Conservation (phyloP, 352 stramenopile genomes). For the Blastocystis sp. region DNA sequence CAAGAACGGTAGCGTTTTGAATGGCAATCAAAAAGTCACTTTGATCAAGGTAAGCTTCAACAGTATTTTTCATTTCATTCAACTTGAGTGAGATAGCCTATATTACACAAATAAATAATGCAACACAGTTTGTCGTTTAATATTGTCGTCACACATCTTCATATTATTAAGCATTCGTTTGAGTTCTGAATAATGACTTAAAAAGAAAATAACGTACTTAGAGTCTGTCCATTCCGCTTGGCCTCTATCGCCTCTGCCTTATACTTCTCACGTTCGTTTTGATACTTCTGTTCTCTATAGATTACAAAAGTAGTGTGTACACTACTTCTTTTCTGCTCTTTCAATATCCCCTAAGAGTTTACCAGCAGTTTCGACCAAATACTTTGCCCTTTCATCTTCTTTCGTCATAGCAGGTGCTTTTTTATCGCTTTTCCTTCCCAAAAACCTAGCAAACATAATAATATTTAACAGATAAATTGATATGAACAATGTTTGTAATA, state of each 20-base stretch:
- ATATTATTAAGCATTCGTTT: background rate
- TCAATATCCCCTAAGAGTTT: no score
- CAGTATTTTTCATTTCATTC: background rate
- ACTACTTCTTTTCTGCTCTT: no score
- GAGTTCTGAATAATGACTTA: background rate
- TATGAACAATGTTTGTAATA: background rate
- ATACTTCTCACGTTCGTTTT: no score
- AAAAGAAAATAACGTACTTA: no score
- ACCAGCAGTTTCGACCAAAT: no score
- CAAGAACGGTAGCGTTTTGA: background rate
- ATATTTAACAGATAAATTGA: background rate
- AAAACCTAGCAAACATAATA: background rate
- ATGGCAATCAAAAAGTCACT: background rate
- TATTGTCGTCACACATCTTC: background rate
- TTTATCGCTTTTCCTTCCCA: background rate
- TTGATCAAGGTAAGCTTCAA: background rate
- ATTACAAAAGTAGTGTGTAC: no score
- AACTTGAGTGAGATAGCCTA: background rate
- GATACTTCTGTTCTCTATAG: no score
- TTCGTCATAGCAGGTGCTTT: no score
- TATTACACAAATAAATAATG: background rate
- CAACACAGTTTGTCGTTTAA: background rate
- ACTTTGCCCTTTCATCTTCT: no score
- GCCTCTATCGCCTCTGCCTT: no score
- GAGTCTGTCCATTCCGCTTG: no score